Evolutionary conservation across 495 filamentous ascomycete species (phyloP), one percentile per base, ranked within the genome.

Genomic region (Tuber indicum): DNA sequence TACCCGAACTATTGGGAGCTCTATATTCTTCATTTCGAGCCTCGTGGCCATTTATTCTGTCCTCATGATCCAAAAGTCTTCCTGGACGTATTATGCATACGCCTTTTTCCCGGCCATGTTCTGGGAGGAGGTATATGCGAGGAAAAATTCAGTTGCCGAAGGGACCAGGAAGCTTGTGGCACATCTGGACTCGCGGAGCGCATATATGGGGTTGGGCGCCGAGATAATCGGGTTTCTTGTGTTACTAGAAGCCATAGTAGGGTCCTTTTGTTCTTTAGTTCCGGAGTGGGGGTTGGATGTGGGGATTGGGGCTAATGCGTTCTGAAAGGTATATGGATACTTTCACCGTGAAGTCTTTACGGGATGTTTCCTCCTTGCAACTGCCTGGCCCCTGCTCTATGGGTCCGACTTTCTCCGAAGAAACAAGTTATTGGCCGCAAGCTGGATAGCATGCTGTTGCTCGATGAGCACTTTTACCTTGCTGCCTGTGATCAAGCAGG

Each of bases 111-210:
- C 96, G 0, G 90, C 96, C 3, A 89, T 91, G 70, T 98, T 99
- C 87, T 99, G 96, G 96, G 94, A 98, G 83, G 96, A 97, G 81
- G 94, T 98, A 0, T 93, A 92, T 83, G 93, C 92, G 5, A 89
- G 93, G 14, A 87, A 94, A 70, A 87, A 88, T 72, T 90, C 93
- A 73, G 81, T 98, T 69, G 78, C 84, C 70, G 87, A 91, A 77
- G 96, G 94, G 14, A 88, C 88, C 66, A 87, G 88, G 77, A 88
- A 89, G 72, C 84, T 98, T 23, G 88, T 97, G 72, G 88, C 88
- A 8, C 88, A 94, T 79, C 85, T 95, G 46, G 85, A 86, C 70
- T 89, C 90, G 1, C 85, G 89, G 44, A 84, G 85, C 49, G 88
- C 87, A 12, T 84, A 89, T 72, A 75, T 88, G 23, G 86, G 86